Percentiles rank a stretch among this genome's conserved stretches.
These are phyloP conservation scores for Lachancea dasiensis DNA, from an alignment of 805 yeast genomes.

Conservation along the genomic window DNA sequence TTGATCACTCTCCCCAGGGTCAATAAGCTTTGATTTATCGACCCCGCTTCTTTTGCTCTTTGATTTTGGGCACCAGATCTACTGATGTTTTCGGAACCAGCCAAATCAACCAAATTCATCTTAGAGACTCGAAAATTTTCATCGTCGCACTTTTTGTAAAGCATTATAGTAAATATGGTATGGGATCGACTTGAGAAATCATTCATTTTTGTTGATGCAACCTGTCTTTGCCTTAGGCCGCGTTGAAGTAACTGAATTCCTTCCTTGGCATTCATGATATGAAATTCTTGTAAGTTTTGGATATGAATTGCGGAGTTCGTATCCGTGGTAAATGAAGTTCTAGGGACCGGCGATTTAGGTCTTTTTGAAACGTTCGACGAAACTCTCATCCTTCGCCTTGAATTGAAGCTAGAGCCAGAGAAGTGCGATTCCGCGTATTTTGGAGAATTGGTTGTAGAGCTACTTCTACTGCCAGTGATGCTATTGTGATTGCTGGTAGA, in stretches of 20 bases:
- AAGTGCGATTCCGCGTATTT: constrained; percentile 8
- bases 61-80: constrained; percentile 83
- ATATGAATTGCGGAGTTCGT: constrained; percentile 40
- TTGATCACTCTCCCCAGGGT: constrained; percentile 88
- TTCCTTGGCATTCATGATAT: constrained; percentile 46
- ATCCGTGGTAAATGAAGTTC: constrained; percentile 9
- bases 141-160: constrained; percentile 45
- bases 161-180: constrained; percentile 61
- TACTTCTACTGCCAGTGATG: constrained; percentile 13
- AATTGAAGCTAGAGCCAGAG: constrained; percentile 3
- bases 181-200: constrained; percentile 72
- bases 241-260: constrained; percentile 50
- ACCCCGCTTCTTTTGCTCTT: constrained; percentile 90
- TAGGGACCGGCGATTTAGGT: constrained; percentile 3
- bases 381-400: constrained; percentile 7
- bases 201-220: constrained; percentile 69
- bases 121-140: constrained; percentile 55
- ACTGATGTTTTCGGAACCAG: constrained; percentile 88
- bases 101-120: constrained; percentile 85
- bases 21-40: constrained; percentile 80
- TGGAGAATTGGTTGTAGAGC: constrained; percentile 25
- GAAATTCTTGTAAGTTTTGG: constrained; percentile 60
- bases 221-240: constrained; percentile 56
- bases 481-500: constrained; percentile 16
- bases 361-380: constrained; percentile 1